These are phyloP conservation scores for Mrakia gelida DNA, from an alignment of 768 basidiomycete species.

Conservation along the genomic window DNA sequence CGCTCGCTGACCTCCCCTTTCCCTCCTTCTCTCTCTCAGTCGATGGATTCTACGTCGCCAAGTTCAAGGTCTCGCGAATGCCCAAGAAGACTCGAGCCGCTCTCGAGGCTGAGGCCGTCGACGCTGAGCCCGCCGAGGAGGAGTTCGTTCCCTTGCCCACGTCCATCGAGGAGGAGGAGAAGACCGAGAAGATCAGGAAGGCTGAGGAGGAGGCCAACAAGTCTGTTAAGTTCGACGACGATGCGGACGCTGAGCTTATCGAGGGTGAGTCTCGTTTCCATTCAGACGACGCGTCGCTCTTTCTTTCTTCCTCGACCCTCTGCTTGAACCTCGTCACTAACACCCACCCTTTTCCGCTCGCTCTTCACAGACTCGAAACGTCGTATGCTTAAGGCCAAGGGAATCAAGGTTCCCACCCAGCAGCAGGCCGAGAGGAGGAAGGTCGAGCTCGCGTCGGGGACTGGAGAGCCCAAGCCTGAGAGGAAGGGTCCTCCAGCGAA, in stretches of 20 bases:
- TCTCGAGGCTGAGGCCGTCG: constrained; percentile 42
- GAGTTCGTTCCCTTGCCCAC: constrained; percentile 36
- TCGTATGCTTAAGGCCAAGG: constrained; percentile 48
- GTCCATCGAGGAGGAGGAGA: constrained; percentile 42
- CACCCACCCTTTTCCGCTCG: constrained; percentile 41
- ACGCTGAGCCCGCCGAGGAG: constrained; percentile 37
- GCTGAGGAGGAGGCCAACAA: constrained; percentile 39
- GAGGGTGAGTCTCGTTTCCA: constrained; percentile 59
- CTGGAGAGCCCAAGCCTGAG: constrained; percentile 5
- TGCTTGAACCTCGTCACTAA: too few species aligned
- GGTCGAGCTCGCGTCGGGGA: neutral
- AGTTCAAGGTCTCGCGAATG: constrained; percentile 88
- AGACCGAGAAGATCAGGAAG: constrained; percentile 40
- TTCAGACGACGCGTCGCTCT: constrained; percentile 9
- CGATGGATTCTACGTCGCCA: constrained; percentile 99
- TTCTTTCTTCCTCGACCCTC: constrained; percentile 28
- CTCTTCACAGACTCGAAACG: constrained; percentile 47
- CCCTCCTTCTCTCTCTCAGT: constrained; percentile 43
- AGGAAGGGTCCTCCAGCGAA: neutral
- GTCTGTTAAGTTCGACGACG: constrained; percentile 57
- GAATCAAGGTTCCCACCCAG: constrained; percentile 41
- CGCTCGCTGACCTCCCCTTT: too few species aligned
- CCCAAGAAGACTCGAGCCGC: constrained; percentile 49
- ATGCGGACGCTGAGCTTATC: constrained; percentile 71
- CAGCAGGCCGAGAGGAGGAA: constrained; percentile 11